These are phyloP conservation scores for Penicillium sp. DNA, from an alignment of 2,329 filamentous ascomycete species.

Conservation along the genomic window DNA sequence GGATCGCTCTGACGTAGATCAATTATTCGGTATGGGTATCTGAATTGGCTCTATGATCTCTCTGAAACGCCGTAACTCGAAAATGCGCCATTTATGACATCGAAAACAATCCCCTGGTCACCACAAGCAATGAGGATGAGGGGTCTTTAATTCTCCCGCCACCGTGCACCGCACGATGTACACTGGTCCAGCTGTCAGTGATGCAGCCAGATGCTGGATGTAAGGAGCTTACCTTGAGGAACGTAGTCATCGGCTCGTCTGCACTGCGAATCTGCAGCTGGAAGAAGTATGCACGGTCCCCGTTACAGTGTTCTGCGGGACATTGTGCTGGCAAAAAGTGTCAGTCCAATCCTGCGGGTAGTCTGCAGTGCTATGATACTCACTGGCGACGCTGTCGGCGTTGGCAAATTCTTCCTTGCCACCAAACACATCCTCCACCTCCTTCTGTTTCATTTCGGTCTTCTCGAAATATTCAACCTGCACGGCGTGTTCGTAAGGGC, in stretches of 20 bases:
- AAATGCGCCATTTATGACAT: conserved; percentile 5
- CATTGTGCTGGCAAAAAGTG: conserved; percentile 64
- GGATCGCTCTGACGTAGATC: conserved; percentile 13
- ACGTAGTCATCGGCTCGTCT: conserved; percentile 97
- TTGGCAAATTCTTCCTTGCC: conserved; percentile 87
- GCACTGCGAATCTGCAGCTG: conserved; percentile 97
- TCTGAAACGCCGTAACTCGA: background rate
- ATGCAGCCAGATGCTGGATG: conserved; percentile 17
- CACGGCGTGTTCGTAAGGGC: conserved; percentile 86
- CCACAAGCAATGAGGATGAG: background rate
- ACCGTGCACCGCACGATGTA: conserved; percentile 45
- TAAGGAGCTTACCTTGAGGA: conserved; percentile 68
- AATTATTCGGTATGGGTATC: conserved; percentile 6
- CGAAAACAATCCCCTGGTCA: background rate
- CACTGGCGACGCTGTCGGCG: conserved; percentile 73
- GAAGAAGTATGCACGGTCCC: conserved; percentile 85
- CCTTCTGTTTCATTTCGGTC: conserved; percentile 75
- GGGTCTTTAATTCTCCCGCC: conserved; percentile 48
- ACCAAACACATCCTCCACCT: conserved; percentile 86
- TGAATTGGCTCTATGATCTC: background rate
- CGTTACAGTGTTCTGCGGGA: conserved; percentile 74
- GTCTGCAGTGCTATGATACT: conserved; percentile 20
- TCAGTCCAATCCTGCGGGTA: background rate
- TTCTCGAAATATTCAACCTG: conserved; percentile 74
- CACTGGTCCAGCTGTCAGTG: conserved; percentile 37